A percentile compares a stretch with the other conserved stretches of the same genome.
Conservation (phyloP, 2,329 filamentous ascomycete genomes). For the Juglanconis oblonga region DNA sequence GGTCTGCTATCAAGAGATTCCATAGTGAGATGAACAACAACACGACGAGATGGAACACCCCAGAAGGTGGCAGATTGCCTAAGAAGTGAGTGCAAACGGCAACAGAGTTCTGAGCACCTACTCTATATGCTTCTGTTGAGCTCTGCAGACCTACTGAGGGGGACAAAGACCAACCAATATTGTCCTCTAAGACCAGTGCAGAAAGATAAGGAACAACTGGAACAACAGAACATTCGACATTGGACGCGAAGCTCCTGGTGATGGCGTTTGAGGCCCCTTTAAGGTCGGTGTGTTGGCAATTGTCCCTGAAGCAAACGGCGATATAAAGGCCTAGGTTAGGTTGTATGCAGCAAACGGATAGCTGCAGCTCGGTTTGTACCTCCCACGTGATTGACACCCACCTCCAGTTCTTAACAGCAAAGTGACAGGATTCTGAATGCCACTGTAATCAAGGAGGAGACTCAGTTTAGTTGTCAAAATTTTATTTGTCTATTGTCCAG, state of each 20-base stretch:
- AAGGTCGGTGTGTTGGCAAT: not conserved
- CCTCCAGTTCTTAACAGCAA: not conserved
- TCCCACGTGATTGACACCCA: constrained; percentile 34
- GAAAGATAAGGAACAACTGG: constrained; percentile 11
- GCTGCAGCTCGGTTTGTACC: constrained; percentile 34
- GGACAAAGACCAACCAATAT: constrained; percentile 5
- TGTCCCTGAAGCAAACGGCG: constrained; percentile 20
- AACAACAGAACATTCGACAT: constrained; percentile 11
- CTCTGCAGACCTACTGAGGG: constrained; percentile 14
- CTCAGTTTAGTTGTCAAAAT: not conserved
- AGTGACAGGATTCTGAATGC: not conserved
- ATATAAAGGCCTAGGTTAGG: constrained; percentile 30
- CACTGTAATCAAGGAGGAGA: not conserved
- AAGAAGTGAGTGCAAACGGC: constrained; percentile 28
- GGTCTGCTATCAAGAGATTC: constrained; percentile 2
- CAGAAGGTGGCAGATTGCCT: constrained; percentile 8
- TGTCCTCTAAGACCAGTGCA: constrained; percentile 9
- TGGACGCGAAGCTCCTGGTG: constrained; percentile 5
- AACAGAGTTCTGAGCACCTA: constrained; percentile 20
- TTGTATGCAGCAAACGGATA: constrained; percentile 35
- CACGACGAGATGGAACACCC: not conserved
- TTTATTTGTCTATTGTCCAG: constrained; percentile 10
- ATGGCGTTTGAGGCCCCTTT: constrained; percentile 8
- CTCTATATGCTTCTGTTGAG: constrained; percentile 26
- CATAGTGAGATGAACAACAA: constrained; percentile 1